Conservation (phyloP, 768 basidiomycete genomes). For the Suillus variegatus region DNA sequence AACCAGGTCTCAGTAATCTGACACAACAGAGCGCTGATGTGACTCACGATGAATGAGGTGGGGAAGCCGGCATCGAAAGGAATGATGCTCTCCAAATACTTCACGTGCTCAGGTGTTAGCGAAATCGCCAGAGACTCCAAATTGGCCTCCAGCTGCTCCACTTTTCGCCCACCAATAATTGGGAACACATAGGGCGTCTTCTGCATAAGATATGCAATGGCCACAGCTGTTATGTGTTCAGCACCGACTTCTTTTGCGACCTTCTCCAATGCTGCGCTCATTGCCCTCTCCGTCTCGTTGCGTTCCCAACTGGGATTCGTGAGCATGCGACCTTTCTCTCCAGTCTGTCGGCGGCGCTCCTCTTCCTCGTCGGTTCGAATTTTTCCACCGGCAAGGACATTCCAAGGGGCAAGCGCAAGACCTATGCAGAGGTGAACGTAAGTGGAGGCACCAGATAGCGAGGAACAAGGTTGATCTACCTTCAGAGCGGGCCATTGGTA, state of each 20-base stretch:
- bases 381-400: slow-evolving; percentile 31
- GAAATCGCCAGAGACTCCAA: slow-evolving; percentile 48
- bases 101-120: slow-evolving; percentile 46
- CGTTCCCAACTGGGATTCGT: slow-evolving; percentile 33
- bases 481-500: slow-evolving; percentile 31
- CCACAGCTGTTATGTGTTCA: slow-evolving; percentile 39
- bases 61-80: slow-evolving; percentile 51
- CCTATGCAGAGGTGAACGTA: slow-evolving; percentile 25
- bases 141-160: slow-evolving; percentile 50
- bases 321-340: slow-evolving; percentile 26
- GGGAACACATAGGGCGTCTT: slow-evolving; percentile 49
- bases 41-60: slow-evolving; percentile 28
- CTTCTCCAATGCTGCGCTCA: slow-evolving; percentile 38
- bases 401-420: slow-evolving; percentile 47
- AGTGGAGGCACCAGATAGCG: background rate
- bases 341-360: slow-evolving; percentile 19
- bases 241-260: slow-evolving; percentile 40
- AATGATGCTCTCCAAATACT: slow-evolving; percentile 40
- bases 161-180: slow-evolving; percentile 50
- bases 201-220: slow-evolving; percentile 54
- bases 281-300: slow-evolving; percentile 39
- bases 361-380: slow-evolving; percentile 31
- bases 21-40: background rate
- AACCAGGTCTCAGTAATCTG: slow-evolving; percentile 1
- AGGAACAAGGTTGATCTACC: slow-evolving; percentile 34